These are phyloP conservation scores for Colletotrichum salicis DNA, from an alignment of 2,329 filamentous ascomycete species.

Conservation along the genomic window DNA sequence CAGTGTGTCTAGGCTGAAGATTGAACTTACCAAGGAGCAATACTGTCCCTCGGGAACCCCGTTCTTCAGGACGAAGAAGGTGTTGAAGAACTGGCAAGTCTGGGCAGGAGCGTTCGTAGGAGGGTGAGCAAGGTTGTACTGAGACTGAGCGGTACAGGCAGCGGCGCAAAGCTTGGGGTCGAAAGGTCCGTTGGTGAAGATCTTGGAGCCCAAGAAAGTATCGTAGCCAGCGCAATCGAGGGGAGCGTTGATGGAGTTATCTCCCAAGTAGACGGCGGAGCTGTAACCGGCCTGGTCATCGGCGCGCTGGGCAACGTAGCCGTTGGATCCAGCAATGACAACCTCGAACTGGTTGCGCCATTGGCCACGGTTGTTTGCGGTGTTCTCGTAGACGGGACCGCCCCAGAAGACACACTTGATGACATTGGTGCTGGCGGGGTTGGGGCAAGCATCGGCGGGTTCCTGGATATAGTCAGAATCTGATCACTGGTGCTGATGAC, in stretches of 20 bases:
- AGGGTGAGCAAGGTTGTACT: background rate
- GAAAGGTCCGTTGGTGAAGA: background rate
- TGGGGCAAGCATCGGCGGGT: conserved; percentile 4
- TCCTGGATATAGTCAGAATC: background rate
- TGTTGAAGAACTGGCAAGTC: background rate
- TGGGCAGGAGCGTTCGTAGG: background rate
- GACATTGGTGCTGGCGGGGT: background rate
- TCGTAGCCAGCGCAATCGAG: background rate
- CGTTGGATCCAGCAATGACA: background rate
- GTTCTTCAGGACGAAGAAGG: background rate
- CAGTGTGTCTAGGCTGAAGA: background rate
- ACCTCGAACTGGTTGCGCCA: background rate
- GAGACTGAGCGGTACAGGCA: background rate
- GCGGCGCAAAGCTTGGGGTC: background rate
- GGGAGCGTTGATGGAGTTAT: background rate
- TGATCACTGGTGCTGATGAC: background rate
- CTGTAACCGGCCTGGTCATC: background rate
- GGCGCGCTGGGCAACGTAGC: background rate
- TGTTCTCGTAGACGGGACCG: background rate
- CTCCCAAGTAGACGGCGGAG: background rate
- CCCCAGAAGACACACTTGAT: conserved; percentile 16
- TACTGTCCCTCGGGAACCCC: background rate
- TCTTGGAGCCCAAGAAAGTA: conserved; percentile 13
- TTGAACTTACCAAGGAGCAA: background rate
- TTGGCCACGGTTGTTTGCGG: conserved; percentile 4